These are phyloP conservation scores for Musa troglodytarum DNA, from an alignment of 176 grass and related monocot species.

Conservation along the genomic window DNA sequence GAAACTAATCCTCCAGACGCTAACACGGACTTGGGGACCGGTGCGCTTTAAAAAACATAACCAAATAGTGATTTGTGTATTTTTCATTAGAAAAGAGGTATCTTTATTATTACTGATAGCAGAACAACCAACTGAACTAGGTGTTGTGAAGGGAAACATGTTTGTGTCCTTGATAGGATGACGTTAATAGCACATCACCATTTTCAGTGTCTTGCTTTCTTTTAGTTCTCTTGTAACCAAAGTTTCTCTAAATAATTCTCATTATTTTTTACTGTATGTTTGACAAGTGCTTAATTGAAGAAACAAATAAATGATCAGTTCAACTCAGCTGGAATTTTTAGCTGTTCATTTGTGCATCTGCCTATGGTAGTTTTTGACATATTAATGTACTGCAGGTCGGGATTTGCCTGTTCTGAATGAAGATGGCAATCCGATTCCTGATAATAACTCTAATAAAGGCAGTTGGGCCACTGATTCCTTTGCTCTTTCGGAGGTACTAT, in stretches of 20 bases:
- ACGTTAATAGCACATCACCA: not conserved
- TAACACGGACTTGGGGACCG: too few species aligned
- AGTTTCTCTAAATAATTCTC: not conserved
- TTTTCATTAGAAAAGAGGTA: too few species aligned
- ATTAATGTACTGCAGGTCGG: slow-evolving; percentile 29
- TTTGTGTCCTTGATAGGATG: not conserved
- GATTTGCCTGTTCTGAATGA: slow-evolving; percentile 74
- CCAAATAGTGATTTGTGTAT: too few species aligned
- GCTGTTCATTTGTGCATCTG: not conserved
- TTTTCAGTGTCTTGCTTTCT: not conserved
- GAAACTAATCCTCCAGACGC: too few species aligned
- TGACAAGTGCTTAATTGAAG: not conserved
- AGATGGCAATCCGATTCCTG: slow-evolving; percentile 70
- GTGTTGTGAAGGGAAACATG: not conserved
- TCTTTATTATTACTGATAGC: too few species aligned
- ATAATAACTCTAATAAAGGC: slow-evolving; percentile 42
- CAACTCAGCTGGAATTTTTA: not conserved
- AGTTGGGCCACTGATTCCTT: slow-evolving; percentile 28
- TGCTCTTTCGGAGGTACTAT: slow-evolving; percentile 53
- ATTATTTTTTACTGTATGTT: not conserved
- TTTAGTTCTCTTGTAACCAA: slow-evolving; percentile 1
- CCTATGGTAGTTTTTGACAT: slow-evolving; percentile 7
- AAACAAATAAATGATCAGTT: not conserved
- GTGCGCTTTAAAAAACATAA: too few species aligned
- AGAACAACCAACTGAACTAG: too few species aligned